These are phyloP conservation scores for Vitellaria paradoxa DNA, from an alignment of 179 eudicot genomes.

Conservation along the genomic window DNA sequence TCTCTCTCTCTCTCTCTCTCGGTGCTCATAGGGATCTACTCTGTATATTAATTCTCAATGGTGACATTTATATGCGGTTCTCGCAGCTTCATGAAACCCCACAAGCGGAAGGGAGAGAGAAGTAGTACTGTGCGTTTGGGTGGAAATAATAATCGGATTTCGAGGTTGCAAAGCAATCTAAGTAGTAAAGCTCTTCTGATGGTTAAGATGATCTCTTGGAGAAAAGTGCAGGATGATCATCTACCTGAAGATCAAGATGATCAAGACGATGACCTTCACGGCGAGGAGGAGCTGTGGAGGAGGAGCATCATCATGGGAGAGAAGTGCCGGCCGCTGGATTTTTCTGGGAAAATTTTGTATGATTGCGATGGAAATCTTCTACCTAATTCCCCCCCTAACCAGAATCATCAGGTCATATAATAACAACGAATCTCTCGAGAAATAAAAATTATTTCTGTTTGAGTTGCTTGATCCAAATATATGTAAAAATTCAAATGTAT, in stretches of 20 bases:
- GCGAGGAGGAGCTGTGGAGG: constrained; percentile 56
- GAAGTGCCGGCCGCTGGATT: constrained; percentile 57
- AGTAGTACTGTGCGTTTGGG: constrained; percentile 18
- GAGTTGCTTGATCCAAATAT: no score
- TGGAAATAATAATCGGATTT: constrained; percentile 10
- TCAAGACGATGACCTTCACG: constrained; percentile 16
- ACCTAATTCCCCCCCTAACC: constrained; percentile 10
- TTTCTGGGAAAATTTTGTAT: constrained; percentile 65
- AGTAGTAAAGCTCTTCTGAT: constrained; percentile 35
- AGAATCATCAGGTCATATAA: not conserved
- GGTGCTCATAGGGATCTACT: constrained; percentile 14
- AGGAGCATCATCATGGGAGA: constrained; percentile 67
- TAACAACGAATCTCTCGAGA: not conserved
- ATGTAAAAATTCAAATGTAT: no score
- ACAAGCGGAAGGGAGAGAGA: constrained; percentile 13
- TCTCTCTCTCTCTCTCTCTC: no score
- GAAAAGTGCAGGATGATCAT: constrained; percentile 24
- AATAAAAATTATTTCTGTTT: no score
- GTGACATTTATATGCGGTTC: constrained; percentile 34
- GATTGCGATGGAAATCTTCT: constrained; percentile 59
- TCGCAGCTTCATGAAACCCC: not conserved
- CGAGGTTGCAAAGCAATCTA: constrained; percentile 26
- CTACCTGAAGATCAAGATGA: constrained; percentile 12
- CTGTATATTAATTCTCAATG: constrained; percentile 32
- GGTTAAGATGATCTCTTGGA: constrained; percentile 45